Percentiles rank a stretch among this genome's conserved stretches.
Conservation (phyloP, 371 early-diverging fungal species). For the Apophysomyces ossiformis region DNA sequence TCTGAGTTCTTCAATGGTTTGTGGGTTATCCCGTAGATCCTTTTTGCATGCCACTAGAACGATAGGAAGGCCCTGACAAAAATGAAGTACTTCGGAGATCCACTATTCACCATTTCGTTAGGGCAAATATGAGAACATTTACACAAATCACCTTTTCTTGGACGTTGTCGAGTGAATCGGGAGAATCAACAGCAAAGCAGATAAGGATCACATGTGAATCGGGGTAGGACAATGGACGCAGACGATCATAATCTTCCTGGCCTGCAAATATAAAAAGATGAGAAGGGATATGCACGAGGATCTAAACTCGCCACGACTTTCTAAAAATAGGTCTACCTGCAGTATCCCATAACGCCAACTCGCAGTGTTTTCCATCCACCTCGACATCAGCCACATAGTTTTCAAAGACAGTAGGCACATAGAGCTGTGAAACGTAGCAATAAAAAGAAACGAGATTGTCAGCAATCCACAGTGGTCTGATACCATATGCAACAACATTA, state of each 20-base stretch:
- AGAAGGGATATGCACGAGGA: neutral
- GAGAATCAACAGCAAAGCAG: slow-evolving; percentile 83
- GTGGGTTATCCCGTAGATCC: slow-evolving; percentile 86
- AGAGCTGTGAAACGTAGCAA: slow-evolving; percentile 51
- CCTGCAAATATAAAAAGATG: slow-evolving; percentile 47
- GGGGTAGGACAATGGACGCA: slow-evolving; percentile 91
- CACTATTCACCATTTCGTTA: slow-evolving; percentile 59
- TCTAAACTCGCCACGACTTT: slow-evolving; percentile 9
- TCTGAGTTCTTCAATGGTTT: slow-evolving; percentile 74
- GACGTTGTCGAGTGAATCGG: slow-evolving; percentile 90
- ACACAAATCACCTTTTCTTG: slow-evolving; percentile 58
- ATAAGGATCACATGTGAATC: slow-evolving; percentile 91
- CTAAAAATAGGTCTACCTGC: slow-evolving; percentile 81
- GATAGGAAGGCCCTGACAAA: slow-evolving; percentile 86
- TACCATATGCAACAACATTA: neutral
- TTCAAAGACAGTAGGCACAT: slow-evolving; percentile 95
- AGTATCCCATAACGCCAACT: slow-evolving; percentile 93
- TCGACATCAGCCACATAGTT: slow-evolving; percentile 92
- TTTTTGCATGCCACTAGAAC: slow-evolving; percentile 90
- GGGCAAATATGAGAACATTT: neutral
- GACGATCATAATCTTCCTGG: slow-evolving; percentile 90
- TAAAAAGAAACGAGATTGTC: neutral
- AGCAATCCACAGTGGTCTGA: neutral
- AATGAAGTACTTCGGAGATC: slow-evolving; percentile 91
- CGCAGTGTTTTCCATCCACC: slow-evolving; percentile 48